Conservation (phyloP, 805 yeast species). For the Kodamaea lidongshanica region DNA sequence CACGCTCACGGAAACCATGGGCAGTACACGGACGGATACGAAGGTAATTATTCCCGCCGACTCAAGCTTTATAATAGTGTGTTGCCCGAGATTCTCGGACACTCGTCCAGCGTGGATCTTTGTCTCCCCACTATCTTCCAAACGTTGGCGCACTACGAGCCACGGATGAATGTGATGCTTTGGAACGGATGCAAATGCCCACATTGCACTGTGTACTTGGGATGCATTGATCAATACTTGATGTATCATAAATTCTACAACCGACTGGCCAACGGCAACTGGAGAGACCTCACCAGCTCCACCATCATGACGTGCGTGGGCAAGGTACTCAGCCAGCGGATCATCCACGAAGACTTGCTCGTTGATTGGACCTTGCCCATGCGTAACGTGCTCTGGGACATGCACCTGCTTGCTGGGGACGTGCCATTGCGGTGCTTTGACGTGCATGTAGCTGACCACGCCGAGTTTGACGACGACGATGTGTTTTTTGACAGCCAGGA, state of each 20-base stretch:
- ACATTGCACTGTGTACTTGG: slow-evolving; percentile 46
- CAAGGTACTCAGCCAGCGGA: slow-evolving; percentile 5
- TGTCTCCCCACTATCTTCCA: slow-evolving; percentile 57
- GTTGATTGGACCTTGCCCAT: slow-evolving; percentile 13
- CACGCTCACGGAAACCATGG: slow-evolving; percentile 59
- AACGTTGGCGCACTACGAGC: slow-evolving; percentile 62
- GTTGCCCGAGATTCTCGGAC: slow-evolving; percentile 36
- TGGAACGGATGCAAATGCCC: slow-evolving; percentile 76
- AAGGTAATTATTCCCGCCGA: slow-evolving; percentile 65
- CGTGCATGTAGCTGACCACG: slow-evolving; percentile 28
- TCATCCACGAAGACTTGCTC: slow-evolving; percentile 4
- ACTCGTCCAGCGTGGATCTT: slow-evolving; percentile 30
- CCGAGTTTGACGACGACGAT: slow-evolving; percentile 27
- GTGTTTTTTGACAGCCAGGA: slow-evolving; percentile 20
- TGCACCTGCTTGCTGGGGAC: slow-evolving; percentile 21
- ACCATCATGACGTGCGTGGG: slow-evolving; percentile 10
- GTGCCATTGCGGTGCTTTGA: slow-evolving; percentile 32
- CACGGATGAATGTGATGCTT: slow-evolving; percentile 57
- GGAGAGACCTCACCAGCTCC: slow-evolving; percentile 46
- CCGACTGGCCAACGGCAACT: slow-evolving; percentile 25
- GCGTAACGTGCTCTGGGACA: slow-evolving; percentile 25
- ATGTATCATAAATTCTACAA: slow-evolving; percentile 61
- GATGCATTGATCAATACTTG: slow-evolving; percentile 51
- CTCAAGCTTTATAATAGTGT: slow-evolving; percentile 43
- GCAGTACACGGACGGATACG: slow-evolving; percentile 56